These are phyloP conservation scores for Penicillium sp. DNA, from an alignment of 2,329 filamentous ascomycete species.

Conservation along the genomic window DNA sequence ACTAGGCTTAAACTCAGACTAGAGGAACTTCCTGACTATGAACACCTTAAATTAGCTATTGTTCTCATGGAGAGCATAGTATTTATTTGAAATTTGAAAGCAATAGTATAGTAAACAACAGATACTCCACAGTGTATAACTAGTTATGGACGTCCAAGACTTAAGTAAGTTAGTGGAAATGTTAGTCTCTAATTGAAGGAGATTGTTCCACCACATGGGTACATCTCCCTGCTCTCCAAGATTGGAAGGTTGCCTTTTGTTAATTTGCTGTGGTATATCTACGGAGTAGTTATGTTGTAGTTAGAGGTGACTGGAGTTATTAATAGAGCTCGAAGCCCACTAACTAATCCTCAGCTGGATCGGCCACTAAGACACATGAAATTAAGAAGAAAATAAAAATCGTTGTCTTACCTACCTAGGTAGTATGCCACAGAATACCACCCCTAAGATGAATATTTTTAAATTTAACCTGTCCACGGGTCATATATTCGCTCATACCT, in stretches of 20 bases:
- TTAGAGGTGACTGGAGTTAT: background rate
- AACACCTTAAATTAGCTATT: too few species aligned
- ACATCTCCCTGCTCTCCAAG: too few species aligned
- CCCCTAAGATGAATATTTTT: background rate
- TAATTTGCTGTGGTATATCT: background rate
- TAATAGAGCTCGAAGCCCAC: constrained; percentile 3
- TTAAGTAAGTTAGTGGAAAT: background rate
- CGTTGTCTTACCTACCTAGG: background rate
- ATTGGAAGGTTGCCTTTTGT: too few species aligned
- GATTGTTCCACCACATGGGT: background rate
- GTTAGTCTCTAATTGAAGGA: background rate
- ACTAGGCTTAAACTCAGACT: too few species aligned
- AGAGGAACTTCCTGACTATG: too few species aligned
- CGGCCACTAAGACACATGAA: constrained; percentile 6
- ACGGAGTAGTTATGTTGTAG: too few species aligned
- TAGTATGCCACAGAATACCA: background rate
- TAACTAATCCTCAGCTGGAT: background rate
- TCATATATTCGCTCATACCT: background rate
- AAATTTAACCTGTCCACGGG: background rate
- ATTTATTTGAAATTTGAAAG: too few species aligned
- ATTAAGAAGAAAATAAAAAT: background rate
- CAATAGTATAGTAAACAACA: too few species aligned
- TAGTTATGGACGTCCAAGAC: too few species aligned
- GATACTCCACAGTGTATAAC: too few species aligned
- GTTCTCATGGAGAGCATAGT: too few species aligned